Evolutionary conservation across 1,284 basidiomycete species (phyloP), one percentile per base, ranked within the genome.

Genomic region (Thecaphora frezii): DNA sequence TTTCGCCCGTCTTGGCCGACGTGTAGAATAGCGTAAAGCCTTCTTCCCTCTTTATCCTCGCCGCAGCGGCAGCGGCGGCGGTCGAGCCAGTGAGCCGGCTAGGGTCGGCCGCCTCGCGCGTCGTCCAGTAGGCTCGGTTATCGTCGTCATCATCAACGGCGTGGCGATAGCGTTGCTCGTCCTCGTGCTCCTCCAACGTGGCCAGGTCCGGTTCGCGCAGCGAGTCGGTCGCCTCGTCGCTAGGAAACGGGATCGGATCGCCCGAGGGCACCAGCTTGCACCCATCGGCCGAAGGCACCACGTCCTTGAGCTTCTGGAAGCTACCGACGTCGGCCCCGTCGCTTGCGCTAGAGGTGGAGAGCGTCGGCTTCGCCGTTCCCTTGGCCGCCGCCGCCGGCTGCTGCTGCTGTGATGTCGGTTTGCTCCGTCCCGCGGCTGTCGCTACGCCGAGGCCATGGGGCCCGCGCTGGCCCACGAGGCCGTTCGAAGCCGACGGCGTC

Each of bases 21-120:
- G 73, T 73, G 45, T 65, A 66, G 66, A 75, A 71, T 19, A 75
- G 67, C 5, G 62, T 58, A 39, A 75, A 74, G 21, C 73, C 73
- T 25, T 69, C 46, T 54, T 71, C 65, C 9, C 12, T 14, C 33
- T 9, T 3, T 28, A 13, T 13, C 28, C 7, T 28, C 28, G 28
- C 28, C 28, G 28, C 28, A 13, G 28, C 28, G 28, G 28, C 13
- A 13, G n/a, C n/a, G n/a, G n/a, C n/a, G n/a, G n/a, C n/a, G n/a
- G n/a, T n/a, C n/a, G n/a, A n/a, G n/a, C n/a, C n/a, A n/a, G n/a
- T n/a, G n/a, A n/a, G n/a, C n/a, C n/a, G n/a, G n/a, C n/a, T n/a
- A n/a, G n/a, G n/a, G n/a, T n/a, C n/a, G n/a, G 28, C 5, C 28
- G 28, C 28, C 28, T 28, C 28, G 7, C 28, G 5, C 28, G 28